Conservation (phyloP, 176 grass and related monocot genomes). For the Hsuehochloa calcarea region DNA sequence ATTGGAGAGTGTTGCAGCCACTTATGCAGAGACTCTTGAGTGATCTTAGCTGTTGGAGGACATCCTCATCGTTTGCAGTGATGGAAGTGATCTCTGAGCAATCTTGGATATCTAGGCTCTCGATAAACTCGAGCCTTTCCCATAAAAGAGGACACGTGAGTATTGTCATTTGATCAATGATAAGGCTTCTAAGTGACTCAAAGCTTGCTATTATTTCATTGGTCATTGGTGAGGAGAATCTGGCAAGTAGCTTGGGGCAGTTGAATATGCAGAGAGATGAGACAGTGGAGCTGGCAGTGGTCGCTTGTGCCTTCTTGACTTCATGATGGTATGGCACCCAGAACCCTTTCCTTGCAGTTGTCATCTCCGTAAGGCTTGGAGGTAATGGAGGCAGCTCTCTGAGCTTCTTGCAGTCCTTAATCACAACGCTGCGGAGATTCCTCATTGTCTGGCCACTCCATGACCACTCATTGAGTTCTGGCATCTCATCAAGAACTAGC, state of each 20-base stretch:
- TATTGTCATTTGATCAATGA: conserved; percentile 35
- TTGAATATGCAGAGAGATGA: conserved; percentile 61
- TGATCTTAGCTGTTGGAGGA: conserved; percentile 35
- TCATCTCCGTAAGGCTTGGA: conserved; percentile 44
- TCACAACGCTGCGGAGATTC: conserved; percentile 39
- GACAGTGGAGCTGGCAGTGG: conserved; percentile 14
- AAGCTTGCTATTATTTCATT: conserved; percentile 13
- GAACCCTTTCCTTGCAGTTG: conserved; percentile 45
- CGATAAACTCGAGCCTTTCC: conserved; percentile 34
- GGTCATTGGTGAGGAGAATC: conserved; percentile 33
- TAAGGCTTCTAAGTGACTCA: conserved; percentile 29
- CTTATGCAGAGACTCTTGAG: conserved; percentile 47
- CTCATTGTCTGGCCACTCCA: conserved; percentile 27
- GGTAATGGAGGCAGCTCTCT: conserved; percentile 44
- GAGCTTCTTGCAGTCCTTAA: conserved; percentile 60
- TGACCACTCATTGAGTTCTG: conserved; percentile 37
- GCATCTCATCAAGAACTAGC: conserved; percentile 57
- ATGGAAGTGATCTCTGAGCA: conserved; percentile 40
- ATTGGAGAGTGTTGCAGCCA: conserved; percentile 37
- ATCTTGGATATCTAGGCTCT: conserved; percentile 54
- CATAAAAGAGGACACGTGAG: conserved; percentile 28
- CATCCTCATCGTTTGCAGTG: conserved; percentile 13
- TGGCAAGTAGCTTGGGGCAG: conserved; percentile 43
- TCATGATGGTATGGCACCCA: conserved; percentile 53
- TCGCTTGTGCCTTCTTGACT: conserved; percentile 18